Percentiles rank a stretch among this genome's conserved stretches.
Evolutionary conservation across 208 protist genomes (phyloP).

Genomic region (Wallacemonas sp.): DNA sequence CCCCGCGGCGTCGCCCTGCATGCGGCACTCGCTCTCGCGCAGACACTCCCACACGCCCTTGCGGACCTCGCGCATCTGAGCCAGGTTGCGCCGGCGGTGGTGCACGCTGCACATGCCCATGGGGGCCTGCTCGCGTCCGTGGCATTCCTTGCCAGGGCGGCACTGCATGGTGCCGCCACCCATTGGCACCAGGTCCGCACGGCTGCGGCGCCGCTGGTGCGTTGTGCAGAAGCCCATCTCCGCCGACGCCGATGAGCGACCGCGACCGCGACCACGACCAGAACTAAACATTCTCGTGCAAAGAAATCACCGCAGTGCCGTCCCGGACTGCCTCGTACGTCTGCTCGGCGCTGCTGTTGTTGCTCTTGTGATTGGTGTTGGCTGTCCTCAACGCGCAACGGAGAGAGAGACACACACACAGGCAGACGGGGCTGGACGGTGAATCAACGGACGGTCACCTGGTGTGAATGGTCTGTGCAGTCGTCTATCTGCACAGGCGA

Average conservation of each 20-base stretch:
- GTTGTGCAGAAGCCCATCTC: slow-evolving; percentile 75
- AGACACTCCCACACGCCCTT: slow-evolving; percentile 74
- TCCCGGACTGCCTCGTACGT: no score
- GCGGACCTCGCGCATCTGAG: slow-evolving; percentile 76
- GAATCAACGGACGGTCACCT: no score
- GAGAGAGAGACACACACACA: no score
- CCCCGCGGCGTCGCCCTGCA: slow-evolving; percentile 10
- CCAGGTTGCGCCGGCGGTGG: slow-evolving; percentile 52
- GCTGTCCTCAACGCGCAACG: no score
- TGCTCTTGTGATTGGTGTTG: neutral
- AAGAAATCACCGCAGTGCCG: neutral
- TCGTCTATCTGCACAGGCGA: no score
- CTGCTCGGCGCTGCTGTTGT: no score
- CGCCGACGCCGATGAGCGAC: slow-evolving; percentile 23
- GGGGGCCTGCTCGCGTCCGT: slow-evolving; percentile 6
- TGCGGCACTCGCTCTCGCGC: slow-evolving; percentile 48
- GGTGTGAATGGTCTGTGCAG: no score
- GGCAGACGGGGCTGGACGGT: no score
- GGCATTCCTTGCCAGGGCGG: slow-evolving; percentile 65
- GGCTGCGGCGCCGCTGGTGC: slow-evolving; percentile 58
- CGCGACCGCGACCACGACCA: slow-evolving; percentile 23
- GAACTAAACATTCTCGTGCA: neutral
- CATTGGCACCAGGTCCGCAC: slow-evolving; percentile 63
- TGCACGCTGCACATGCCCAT: slow-evolving; percentile 68
- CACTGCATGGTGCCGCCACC: slow-evolving; percentile 67